Evolutionary conservation across 495 filamentous ascomycete genomes (phyloP), one percentile per base, ranked within the genome.

Genomic region (Aspergillus affinis): DNA sequence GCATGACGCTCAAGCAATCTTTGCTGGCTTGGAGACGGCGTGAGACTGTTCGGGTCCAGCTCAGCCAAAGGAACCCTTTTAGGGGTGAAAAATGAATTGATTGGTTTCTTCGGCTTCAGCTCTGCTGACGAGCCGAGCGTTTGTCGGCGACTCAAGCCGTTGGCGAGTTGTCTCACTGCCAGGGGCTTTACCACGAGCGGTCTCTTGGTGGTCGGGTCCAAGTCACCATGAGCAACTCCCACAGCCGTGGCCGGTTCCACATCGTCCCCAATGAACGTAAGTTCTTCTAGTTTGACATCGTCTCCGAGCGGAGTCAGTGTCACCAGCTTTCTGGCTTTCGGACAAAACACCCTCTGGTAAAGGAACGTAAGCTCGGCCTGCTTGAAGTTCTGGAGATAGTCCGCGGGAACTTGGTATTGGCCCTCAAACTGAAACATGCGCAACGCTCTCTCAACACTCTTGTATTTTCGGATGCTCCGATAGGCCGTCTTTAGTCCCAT

Each of bases 401-500:
- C 84, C 2, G 82, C 65, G 0, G 95, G 93, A 13, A 99, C 83
- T 44, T 82, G 83, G 61, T 85, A 89, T 61, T 93, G 88, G 13
- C 91, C 91, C 23, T 98, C 91, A 59, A 98, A 95, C 56, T 89
- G 88, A 30, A 97, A 75, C 73, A 89, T 88, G 32, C 84, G 84
- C 59, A 98, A 66, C n/a, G 94, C 78, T 55, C 84, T 87, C 54
- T 98, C 94, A 32, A 93, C 84, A 6, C 80, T 90, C 68, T 91
- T 93, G 78, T 97, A 84, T 68, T 93, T 96, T 48, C 93, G 86
- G 59, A 99, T 83, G 73, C 94, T 81, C 32, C 92, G 84, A 67
- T 99, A 88, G 1, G 95, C 95, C 21, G 92, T 97, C 73, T 96
- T 97, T 50, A 99, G 71, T 4, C 95, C 95, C 82, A 99, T 84